Evolutionary conservation across 805 yeast species (phyloP).

Genomic region (Candida ficus): DNA sequence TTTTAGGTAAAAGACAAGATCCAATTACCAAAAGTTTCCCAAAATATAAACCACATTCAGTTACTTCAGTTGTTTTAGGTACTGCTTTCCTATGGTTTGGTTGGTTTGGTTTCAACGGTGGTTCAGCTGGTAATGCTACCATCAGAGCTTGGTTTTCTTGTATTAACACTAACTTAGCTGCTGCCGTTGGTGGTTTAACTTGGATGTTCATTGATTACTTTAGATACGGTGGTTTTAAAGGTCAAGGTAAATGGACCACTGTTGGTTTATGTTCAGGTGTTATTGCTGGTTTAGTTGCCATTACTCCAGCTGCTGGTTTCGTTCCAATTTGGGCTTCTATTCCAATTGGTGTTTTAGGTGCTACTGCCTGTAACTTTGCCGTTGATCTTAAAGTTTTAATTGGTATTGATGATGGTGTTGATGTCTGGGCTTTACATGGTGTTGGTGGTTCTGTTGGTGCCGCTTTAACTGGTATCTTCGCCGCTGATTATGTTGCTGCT

Average conservation of each 20-base stretch:
- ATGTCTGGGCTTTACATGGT: slow-evolving; percentile 90
- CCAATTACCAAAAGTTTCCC: slow-evolving; percentile 72
- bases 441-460: slow-evolving; percentile 89
- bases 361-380: slow-evolving; percentile 75
- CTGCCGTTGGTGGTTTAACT: slow-evolving; percentile 86
- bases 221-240: slow-evolving; percentile 49
- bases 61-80: slow-evolving; percentile 85
- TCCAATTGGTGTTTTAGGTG: slow-evolving; percentile 77
- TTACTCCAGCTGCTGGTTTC: slow-evolving; percentile 96
- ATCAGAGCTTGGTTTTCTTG: slow-evolving; percentile 94
- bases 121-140: slow-evolving; percentile 90
- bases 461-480: slow-evolving; percentile 83
- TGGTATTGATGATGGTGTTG: slow-evolving; percentile 90
- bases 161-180: slow-evolving; percentile 91
- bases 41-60: slow-evolving; percentile 90
- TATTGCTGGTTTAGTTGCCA: slow-evolving; percentile 88
- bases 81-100: slow-evolving; percentile 97
- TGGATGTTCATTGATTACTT: slow-evolving; percentile 88
- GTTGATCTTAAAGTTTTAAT: slow-evolving; percentile 71
- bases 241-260: slow-evolving; percentile 74
- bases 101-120: slow-evolving; percentile 99
- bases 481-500: slow-evolving; percentile 85
- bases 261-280: slow-evolving; percentile 94
- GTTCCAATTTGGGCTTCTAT: slow-evolving; percentile 90
- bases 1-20: slow-evolving; percentile 90